These are phyloP conservation scores for Fusarium longipes DNA, from an alignment of 2,329 filamentous ascomycete genomes.

Conservation along the genomic window DNA sequence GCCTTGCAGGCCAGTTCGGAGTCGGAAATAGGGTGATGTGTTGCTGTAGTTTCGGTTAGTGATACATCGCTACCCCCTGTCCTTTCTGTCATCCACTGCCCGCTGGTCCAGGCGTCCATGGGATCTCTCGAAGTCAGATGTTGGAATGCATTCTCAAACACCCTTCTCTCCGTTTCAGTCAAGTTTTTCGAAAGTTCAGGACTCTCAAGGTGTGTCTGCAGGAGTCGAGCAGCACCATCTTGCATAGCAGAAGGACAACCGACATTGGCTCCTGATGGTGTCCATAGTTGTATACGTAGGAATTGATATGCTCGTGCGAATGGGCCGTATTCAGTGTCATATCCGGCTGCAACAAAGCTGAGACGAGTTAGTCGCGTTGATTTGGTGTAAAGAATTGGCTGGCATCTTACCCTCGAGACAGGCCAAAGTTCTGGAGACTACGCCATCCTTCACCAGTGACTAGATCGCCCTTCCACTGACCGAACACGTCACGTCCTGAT, in stretches of 20 bases:
- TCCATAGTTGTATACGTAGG: constrained; percentile 67
- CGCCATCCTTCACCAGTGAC: constrained; percentile 76
- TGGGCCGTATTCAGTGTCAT: constrained; percentile 62
- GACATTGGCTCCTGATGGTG: constrained; percentile 68
- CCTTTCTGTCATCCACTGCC: constrained; percentile 83
- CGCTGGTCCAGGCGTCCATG: constrained; percentile 71
- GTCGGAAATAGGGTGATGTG: constrained; percentile 24
- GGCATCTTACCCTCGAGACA: constrained; percentile 60
- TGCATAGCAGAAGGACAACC: constrained; percentile 76
- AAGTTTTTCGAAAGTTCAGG: constrained; percentile 45
- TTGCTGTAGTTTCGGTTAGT: constrained; percentile 72
- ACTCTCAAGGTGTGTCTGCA: constrained; percentile 57
- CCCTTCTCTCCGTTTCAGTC: constrained; percentile 49
- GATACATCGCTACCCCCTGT: constrained; percentile 76
- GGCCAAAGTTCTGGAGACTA: constrained; percentile 68
- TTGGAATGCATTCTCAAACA: constrained; percentile 64
- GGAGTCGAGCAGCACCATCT: constrained; percentile 67
- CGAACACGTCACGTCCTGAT: constrained; percentile 70
- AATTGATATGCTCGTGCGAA: constrained; percentile 71
- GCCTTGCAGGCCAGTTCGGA: constrained; percentile 26
- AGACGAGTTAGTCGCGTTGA: neutral
- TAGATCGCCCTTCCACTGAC: constrained; percentile 67
- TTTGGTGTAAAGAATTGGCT: neutral
- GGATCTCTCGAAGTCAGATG: constrained; percentile 65
- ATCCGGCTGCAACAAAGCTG: constrained; percentile 68